These are phyloP conservation scores for Cornus controversa DNA, from an alignment of 148 eudicot genomes.

Conservation along the genomic window DNA sequence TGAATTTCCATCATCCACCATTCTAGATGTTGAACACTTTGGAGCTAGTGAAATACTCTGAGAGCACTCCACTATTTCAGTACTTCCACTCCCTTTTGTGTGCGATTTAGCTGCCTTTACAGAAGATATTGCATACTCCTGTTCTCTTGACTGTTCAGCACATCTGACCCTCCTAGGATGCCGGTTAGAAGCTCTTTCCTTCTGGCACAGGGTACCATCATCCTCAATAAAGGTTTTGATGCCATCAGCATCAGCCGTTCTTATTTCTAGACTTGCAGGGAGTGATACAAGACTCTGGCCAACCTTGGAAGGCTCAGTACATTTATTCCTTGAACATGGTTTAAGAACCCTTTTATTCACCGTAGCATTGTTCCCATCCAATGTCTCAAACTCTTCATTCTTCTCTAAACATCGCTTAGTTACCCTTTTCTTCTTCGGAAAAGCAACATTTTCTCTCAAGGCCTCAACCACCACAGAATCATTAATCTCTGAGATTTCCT, in stretches of 20 bases:
- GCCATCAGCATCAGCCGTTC: neutral
- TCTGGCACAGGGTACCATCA: neutral
- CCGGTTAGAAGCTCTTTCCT: neutral
- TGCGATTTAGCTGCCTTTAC: neutral
- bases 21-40: neutral
- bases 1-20: neutral
- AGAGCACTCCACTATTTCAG: neutral
- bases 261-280: neutral
- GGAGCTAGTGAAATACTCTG: neutral
- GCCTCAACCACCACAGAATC: neutral
- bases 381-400: conserved; percentile 4
- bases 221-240: neutral
- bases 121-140: neutral
- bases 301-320: neutral
- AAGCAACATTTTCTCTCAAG: neutral
- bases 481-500: neutral
- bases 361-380: neutral
- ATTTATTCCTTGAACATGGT: neutral
- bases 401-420: neutral
- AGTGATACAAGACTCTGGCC: neutral
- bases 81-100: neutral
- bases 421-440: neutral
- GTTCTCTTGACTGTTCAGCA: neutral
- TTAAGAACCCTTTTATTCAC: neutral
- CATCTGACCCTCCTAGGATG: neutral